phyloP scores from a whole-genome alignment of 2,329 filamentous ascomycete species.

The Trichoderma atroviride region DNA sequence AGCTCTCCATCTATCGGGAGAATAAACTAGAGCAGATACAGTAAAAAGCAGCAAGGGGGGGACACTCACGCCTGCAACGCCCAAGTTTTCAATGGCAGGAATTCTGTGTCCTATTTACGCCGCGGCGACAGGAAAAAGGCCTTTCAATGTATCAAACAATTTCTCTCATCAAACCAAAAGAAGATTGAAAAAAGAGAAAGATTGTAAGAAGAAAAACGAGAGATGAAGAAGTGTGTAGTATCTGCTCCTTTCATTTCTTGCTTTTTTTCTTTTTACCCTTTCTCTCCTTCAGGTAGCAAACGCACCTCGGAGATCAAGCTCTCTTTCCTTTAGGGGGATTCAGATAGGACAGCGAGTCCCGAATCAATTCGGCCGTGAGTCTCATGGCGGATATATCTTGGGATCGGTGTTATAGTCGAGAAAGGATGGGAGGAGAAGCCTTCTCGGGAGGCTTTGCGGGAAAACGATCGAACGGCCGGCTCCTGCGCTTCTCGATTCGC shows the following conservation, averaged over 20 bases:
- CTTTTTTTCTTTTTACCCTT: neutral
- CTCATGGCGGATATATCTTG: constrained; percentile 64
- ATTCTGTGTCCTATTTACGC: constrained; percentile 89
- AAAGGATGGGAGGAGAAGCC: neutral
- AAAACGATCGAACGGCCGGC: neutral
- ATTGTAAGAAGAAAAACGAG: constrained; percentile 44
- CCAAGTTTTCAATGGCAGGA: constrained; percentile 94
- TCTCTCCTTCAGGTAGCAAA: constrained; percentile 43
- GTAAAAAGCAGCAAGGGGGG: neutral
- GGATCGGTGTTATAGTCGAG: neutral
- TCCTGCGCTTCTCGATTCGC: neutral
- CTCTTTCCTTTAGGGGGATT: constrained; percentile 97
- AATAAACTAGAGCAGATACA: neutral
- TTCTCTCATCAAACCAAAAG: constrained; percentile 39
- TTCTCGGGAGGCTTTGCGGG: neutral
- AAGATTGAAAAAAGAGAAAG: constrained; percentile 24
- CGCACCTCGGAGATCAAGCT: constrained; percentile 99
- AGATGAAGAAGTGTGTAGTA: constrained; percentile 70
- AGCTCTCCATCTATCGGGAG: neutral
- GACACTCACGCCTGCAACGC: constrained; percentile 78
- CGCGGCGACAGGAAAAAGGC: constrained; percentile 46
- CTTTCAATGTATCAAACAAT: constrained; percentile 26
- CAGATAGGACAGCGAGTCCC: constrained; percentile 93
- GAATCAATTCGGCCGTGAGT: constrained; percentile 93
- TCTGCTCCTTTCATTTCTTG: constrained; percentile 77